Conservation (phyloP, 352 stramenopile genomes). For the Elongisporangium undulatum region DNA sequence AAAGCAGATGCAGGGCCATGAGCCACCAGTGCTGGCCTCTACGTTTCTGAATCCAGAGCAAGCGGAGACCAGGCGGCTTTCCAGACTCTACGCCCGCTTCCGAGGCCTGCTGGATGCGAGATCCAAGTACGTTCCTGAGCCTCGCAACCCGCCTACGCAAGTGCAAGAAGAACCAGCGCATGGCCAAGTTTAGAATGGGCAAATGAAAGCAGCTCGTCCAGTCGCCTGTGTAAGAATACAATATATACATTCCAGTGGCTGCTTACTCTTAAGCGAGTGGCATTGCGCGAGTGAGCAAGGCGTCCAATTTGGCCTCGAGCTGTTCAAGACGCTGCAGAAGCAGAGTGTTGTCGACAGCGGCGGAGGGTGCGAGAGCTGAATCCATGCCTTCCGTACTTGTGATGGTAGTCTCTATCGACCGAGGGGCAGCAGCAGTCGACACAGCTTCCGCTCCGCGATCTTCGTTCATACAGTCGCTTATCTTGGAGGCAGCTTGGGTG, state of each 20-base stretch:
- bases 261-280: neutral
- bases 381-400: neutral
- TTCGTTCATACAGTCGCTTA: neutral
- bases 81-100: conserved; percentile 60
- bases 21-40: conserved; percentile 9
- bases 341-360: neutral
- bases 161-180: conserved; percentile 3
- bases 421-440: conserved; percentile 1
- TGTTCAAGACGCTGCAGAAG: neutral
- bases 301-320: neutral
- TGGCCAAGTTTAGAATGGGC: neutral
- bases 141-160: conserved; percentile 1
- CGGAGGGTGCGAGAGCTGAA: neutral
- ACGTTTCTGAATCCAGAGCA: conserved; percentile 40
- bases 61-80: conserved; percentile 49
- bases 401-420: neutral
- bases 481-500: neutral
- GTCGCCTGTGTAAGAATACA: neutral
- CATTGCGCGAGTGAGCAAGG: neutral
- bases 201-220: neutral
- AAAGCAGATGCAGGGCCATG: neutral
- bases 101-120: conserved; percentile 49
- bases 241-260: neutral
- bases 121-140: conserved; percentile 30
- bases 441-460: neutral